phyloP scores from a whole-genome alignment of 1,284 basidiomycete genomes.

The Apiotrichum mycotoxinovorans region DNA sequence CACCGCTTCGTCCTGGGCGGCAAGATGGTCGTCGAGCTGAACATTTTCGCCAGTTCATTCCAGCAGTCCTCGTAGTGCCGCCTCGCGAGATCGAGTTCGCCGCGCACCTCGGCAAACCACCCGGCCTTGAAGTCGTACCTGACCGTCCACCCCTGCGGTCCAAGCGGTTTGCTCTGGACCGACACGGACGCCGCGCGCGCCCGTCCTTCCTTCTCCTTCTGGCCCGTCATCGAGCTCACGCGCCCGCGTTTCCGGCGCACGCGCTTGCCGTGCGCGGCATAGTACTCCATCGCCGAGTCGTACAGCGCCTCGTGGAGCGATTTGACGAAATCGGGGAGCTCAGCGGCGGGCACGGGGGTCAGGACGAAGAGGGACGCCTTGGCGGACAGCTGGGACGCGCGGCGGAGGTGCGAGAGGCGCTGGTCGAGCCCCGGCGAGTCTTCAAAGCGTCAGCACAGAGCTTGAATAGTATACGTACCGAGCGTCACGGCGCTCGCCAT shows the following conservation, averaged over 20 bases:
- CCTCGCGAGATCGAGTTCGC: slow-evolving; percentile 82
- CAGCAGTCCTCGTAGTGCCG: slow-evolving; percentile 94
- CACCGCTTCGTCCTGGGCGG: slow-evolving; percentile 93
- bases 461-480: slow-evolving; percentile 58
- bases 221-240: slow-evolving; percentile 27
- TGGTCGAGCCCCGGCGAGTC: slow-evolving; percentile 79
- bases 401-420: slow-evolving; percentile 76
- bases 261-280: slow-evolving; percentile 83
- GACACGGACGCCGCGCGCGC: slow-evolving; percentile 11
- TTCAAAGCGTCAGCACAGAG: slow-evolving; percentile 40
- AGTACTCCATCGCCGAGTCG: slow-evolving; percentile 86
- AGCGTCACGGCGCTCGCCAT: slow-evolving; percentile 79
- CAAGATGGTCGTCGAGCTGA: slow-evolving; percentile 75
- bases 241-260: slow-evolving; percentile 83
- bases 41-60: slow-evolving; percentile 74
- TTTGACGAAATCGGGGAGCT: slow-evolving; percentile 75
- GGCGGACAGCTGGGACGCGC: slow-evolving; percentile 82
- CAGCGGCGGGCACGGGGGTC: slow-evolving; percentile 75
- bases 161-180: slow-evolving; percentile 57
- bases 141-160: slow-evolving; percentile 89
- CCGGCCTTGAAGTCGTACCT: slow-evolving; percentile 96
- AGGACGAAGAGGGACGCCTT: slow-evolving; percentile 90
- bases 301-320: slow-evolving; percentile 83
- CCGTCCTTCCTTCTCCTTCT: not conserved
- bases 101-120: slow-evolving; percentile 88